These are phyloP conservation scores for Chrysanthemum lavandulifolium DNA, from an alignment of 129 eudicot genomes.

Conservation along the genomic window DNA sequence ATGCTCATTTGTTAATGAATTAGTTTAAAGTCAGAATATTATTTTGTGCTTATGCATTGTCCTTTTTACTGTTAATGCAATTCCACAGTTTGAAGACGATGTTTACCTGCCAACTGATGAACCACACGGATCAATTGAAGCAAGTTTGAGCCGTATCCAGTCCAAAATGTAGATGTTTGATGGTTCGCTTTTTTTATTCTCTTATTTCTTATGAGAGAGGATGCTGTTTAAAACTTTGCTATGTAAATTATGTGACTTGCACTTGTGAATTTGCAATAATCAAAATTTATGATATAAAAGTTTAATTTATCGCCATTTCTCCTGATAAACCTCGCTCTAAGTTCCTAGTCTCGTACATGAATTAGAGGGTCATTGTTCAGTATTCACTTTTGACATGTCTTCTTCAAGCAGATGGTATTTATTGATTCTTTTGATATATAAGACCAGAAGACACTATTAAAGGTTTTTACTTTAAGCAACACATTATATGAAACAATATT, in stretches of 20 bases:
- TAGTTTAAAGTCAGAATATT: not conserved
- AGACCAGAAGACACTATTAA: too few species aligned
- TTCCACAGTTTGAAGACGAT: constrained; percentile 85
- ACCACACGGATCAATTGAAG: constrained; percentile 97
- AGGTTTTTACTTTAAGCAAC: too few species aligned
- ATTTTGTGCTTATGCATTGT: constrained; percentile 11
- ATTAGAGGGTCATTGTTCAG: too few species aligned
- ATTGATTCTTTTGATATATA: too few species aligned
- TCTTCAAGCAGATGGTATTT: too few species aligned
- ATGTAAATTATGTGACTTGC: constrained; percentile 23
- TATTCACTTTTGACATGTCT: too few species aligned
- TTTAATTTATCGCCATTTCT: not conserved
- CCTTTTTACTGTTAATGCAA: constrained; percentile 9
- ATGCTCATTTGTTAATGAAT: constrained; percentile 1
- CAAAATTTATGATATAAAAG: not conserved
- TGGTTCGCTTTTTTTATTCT: constrained; percentile 15
- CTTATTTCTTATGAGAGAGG: not conserved
- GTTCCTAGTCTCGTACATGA: too few species aligned
- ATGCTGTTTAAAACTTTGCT: constrained; percentile 14
- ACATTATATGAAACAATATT: too few species aligned
- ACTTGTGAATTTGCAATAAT: not conserved
- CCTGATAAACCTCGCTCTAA: not conserved
- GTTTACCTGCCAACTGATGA: constrained; percentile 94
- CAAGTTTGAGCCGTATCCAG: constrained; percentile 65
- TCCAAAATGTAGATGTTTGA: constrained; percentile 61